Percentiles rank a stretch among this genome's conserved stretches.
These are phyloP conservation scores for Quercus variabilis DNA, from an alignment of 306 rosid species.

Conservation along the genomic window DNA sequence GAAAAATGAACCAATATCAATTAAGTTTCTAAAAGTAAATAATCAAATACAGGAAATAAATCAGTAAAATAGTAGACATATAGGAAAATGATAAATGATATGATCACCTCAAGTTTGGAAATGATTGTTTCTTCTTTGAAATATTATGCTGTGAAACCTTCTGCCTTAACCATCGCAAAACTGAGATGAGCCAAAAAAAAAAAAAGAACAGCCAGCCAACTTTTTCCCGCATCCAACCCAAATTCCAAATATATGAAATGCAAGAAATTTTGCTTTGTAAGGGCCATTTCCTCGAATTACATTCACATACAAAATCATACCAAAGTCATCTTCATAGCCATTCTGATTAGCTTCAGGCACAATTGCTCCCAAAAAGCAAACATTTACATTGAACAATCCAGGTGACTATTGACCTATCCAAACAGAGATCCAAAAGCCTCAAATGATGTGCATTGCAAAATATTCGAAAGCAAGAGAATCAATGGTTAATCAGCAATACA, in stretches of 20 bases:
- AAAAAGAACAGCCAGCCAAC: background rate
- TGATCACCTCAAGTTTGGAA: background rate
- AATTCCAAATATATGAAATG: background rate
- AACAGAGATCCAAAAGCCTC: background rate
- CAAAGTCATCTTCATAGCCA: background rate
- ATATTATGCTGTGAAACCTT: background rate
- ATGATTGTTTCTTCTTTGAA: background rate
- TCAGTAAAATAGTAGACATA: background rate
- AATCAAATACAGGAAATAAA: background rate
- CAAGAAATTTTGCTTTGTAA: background rate
- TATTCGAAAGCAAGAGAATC: background rate
- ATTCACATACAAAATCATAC: background rate
- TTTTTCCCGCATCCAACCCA: background rate
- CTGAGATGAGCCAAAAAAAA: background rate
- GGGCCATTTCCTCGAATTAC: background rate
- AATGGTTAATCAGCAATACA: background rate
- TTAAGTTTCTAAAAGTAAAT: background rate
- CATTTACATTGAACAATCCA: background rate
- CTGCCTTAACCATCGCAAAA: background rate
- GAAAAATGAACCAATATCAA: background rate
- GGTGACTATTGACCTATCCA: background rate
- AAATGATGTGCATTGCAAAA: background rate
- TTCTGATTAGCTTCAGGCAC: background rate
- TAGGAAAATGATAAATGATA: background rate
- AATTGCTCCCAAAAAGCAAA: background rate